Conservation (phyloP, 192 early-diverging fungal genomes). For the Funneliformis mosseae region DNA sequence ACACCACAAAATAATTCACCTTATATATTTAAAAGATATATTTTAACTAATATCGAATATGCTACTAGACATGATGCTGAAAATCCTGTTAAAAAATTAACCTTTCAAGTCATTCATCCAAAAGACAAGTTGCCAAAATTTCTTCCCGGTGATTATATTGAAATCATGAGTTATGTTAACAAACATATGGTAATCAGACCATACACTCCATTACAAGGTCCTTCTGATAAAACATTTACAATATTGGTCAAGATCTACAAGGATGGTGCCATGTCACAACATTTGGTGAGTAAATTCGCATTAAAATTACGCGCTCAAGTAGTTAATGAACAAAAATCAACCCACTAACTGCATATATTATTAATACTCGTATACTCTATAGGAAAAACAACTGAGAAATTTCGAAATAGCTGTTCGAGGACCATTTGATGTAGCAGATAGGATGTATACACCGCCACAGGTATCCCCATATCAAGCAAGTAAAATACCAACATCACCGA, state of each 20-base stretch:
- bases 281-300: neutral
- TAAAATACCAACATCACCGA: neutral
- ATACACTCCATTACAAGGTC: conserved; percentile 17
- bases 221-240: neutral
- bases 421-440: conserved; percentile 30
- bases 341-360: neutral
- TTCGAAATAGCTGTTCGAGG: conserved; percentile 26
- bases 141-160: conserved; percentile 31
- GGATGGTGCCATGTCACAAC: conserved; percentile 17
- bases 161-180: conserved; percentile 22
- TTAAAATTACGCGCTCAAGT: neutral
- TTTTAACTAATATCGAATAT: conserved; percentile 11
- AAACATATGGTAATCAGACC: conserved; percentile 13
- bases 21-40: conserved; percentile 27
- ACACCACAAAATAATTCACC: neutral
- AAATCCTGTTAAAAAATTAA: conserved; percentile 20
- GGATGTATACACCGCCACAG: neutral
- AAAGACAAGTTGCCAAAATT: conserved; percentile 11
- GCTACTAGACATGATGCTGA: neutral
- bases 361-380: neutral
- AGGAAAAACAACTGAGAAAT: conserved; percentile 20
- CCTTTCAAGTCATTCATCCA: conserved; percentile 21
- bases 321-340: neutral
- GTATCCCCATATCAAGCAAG: neutral
- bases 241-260: conserved; percentile 16